A percentile compares a stretch with the other conserved stretches of the same genome.
phyloP scores from a whole-genome alignment of 2,329 filamentous ascomycete genomes.

The Diaporthe citri region DNA sequence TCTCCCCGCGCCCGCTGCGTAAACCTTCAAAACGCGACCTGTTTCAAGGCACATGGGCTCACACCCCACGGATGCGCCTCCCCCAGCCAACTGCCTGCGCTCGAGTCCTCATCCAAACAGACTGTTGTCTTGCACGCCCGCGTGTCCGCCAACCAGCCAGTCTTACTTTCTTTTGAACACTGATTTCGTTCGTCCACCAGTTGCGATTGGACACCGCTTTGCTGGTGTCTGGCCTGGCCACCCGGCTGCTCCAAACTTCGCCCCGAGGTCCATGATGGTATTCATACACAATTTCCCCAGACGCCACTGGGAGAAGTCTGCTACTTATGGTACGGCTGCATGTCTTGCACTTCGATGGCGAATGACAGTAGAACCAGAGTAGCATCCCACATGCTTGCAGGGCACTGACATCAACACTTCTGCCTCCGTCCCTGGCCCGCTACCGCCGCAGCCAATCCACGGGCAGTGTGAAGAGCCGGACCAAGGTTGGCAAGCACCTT shows the following conservation, averaged over 20 bases:
- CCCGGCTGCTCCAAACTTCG: not conserved
- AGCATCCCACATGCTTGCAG: not conserved
- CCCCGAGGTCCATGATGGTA: not conserved
- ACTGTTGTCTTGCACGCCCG: not conserved
- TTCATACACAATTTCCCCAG: not conserved
- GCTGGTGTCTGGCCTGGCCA: not conserved
- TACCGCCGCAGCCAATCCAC: not conserved
- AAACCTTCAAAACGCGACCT: slow-evolving; percentile 31
- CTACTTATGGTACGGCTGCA: not conserved
- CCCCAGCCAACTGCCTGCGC: slow-evolving; percentile 1
- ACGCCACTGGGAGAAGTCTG: not conserved
- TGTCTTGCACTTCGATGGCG: not conserved
- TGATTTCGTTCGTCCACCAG: not conserved
- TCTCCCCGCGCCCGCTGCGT: not conserved
- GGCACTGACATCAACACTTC: not conserved
- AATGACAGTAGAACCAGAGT: not conserved
- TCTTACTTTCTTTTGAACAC: not conserved
- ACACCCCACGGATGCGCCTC: not conserved
- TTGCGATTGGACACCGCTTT: slow-evolving; percentile 11
- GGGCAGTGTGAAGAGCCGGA: not conserved
- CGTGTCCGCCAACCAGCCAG: not conserved
- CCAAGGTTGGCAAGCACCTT: not conserved
- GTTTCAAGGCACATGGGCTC: slow-evolving; percentile 32
- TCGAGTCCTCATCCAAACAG: not conserved
- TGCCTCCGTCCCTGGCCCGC: not conserved